Conservation (phyloP, 1,284 basidiomycete species). For the Ceratobasidium sp. region DNA sequence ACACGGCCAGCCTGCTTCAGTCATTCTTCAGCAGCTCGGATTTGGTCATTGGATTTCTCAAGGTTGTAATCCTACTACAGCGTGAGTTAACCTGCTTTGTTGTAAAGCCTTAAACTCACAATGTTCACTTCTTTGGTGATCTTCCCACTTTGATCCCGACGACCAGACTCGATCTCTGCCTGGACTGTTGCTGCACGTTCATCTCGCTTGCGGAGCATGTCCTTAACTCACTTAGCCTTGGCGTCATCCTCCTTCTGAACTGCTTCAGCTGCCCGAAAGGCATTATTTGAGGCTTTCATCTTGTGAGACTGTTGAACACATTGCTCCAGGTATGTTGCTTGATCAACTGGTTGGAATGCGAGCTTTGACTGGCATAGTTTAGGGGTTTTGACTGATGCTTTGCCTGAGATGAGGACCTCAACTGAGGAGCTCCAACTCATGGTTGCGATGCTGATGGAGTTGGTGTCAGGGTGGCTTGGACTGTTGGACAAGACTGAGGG, state of each 20-base stretch:
- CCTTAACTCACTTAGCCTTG: background rate
- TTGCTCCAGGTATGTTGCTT: background rate
- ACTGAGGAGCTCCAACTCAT: background rate
- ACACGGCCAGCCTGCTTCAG: background rate
- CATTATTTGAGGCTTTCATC: background rate
- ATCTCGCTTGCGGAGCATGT: background rate
- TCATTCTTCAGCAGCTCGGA: background rate
- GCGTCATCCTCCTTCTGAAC: background rate
- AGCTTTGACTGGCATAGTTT: conserved; percentile 2
- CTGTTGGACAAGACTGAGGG: background rate
- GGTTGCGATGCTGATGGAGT: background rate
- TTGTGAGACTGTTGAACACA: background rate
- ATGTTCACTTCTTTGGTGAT: background rate
- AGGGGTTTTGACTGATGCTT: background rate
- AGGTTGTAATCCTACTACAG: background rate
- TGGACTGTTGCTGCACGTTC: background rate
- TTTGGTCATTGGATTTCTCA: background rate
- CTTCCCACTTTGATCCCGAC: background rate
- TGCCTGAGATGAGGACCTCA: background rate
- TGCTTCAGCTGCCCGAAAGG: background rate
- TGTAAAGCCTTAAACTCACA: background rate
- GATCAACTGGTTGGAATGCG: background rate
- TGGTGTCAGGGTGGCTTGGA: background rate
- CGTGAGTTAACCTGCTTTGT: background rate
- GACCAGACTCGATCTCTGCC: background rate